Percentiles rank a stretch among this genome's conserved stretches.
Conservation (phyloP, 2,329 filamentous ascomycete species). For the Paecilomyces variotii region DNA sequence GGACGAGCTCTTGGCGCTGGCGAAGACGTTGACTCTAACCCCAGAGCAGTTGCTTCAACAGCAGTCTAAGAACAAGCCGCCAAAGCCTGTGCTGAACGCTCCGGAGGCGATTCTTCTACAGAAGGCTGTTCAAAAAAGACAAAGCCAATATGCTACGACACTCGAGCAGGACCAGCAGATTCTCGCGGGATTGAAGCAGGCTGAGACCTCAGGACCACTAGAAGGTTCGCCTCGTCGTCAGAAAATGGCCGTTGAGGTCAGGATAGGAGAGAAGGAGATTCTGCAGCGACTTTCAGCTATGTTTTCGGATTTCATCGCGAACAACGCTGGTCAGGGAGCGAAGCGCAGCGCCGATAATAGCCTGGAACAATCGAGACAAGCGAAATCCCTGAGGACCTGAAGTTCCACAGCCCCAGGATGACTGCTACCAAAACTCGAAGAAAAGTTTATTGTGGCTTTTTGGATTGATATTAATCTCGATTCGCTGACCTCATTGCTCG, state of each 20-base stretch:
- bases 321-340: slow-evolving; percentile 10
- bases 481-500: slow-evolving; percentile 29
- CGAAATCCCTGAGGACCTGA: slow-evolving; percentile 18
- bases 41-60: slow-evolving; percentile 25
- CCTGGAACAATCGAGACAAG: slow-evolving; percentile 17
- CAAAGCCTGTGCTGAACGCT: slow-evolving; percentile 23
- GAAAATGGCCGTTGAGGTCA: slow-evolving; percentile 58
- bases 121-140: slow-evolving; percentile 24
- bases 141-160: slow-evolving; percentile 45
- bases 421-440: slow-evolving; percentile 5
- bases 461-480: slow-evolving; percentile 22
- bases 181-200: slow-evolving; percentile 24
- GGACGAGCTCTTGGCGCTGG: slow-evolving; percentile 30
- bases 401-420: slow-evolving; percentile 1
- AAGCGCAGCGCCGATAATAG: slow-evolving; percentile 24
- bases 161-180: slow-evolving; percentile 44
- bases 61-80: slow-evolving; percentile 26
- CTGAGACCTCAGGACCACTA: slow-evolving; percentile 21
- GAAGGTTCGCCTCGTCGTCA: slow-evolving; percentile 28
- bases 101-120: slow-evolving; percentile 26
- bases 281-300: slow-evolving; percentile 46
- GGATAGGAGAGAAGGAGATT: slow-evolving; percentile 65
- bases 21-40: slow-evolving; percentile 26
- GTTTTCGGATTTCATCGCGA: slow-evolving; percentile 19
- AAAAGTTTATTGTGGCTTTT: slow-evolving; percentile 15